phyloP scores from a whole-genome alignment of 2,329 filamentous ascomycete genomes.

The Mariannaea elegans region DNA sequence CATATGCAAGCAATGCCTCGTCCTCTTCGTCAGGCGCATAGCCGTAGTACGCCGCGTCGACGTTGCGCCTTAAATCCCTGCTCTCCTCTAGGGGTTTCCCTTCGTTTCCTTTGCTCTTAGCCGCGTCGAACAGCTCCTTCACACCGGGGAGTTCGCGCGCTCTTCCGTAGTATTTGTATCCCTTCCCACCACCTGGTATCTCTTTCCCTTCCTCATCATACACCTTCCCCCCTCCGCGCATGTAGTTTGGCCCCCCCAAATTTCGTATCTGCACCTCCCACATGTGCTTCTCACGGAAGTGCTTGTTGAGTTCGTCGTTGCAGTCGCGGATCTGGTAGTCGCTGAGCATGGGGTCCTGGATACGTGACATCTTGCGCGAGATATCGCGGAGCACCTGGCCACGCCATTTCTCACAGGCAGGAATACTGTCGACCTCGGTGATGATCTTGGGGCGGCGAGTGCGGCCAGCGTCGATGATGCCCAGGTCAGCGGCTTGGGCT shows the following conservation, averaged over 20 bases:
- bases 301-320: slow-evolving; percentile 99
- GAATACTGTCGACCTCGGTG: slow-evolving; percentile 84
- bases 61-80: slow-evolving; percentile 75
- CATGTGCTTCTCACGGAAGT: slow-evolving; percentile 99
- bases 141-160: slow-evolving; percentile 92
- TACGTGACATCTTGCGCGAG: slow-evolving; percentile 93
- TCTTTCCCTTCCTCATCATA: slow-evolving; percentile 80
- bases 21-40: slow-evolving; percentile 95
- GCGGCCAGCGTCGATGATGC: slow-evolving; percentile 92
- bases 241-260: slow-evolving; percentile 96
- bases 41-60: slow-evolving; percentile 95
- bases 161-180: slow-evolving; percentile 93
- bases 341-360: slow-evolving; percentile 89
- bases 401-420: slow-evolving; percentile 95
- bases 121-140: slow-evolving; percentile 93
- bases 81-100: slow-evolving; percentile 73
- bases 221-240: slow-evolving; percentile 75
- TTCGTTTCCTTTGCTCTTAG: slow-evolving; percentile 64
- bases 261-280: slow-evolving; percentile 98
- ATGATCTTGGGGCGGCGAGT: slow-evolving; percentile 91
- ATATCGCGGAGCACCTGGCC: slow-evolving; percentile 98
- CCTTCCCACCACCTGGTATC: slow-evolving; percentile 80
- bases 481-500: slow-evolving; percentile 93
- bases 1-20: slow-evolving; percentile 80
- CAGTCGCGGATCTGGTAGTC: slow-evolving; percentile 98